These are phyloP conservation scores for Mycogone perniciosa DNA, from an alignment of 2,329 filamentous ascomycete genomes.

Conservation along the genomic window DNA sequence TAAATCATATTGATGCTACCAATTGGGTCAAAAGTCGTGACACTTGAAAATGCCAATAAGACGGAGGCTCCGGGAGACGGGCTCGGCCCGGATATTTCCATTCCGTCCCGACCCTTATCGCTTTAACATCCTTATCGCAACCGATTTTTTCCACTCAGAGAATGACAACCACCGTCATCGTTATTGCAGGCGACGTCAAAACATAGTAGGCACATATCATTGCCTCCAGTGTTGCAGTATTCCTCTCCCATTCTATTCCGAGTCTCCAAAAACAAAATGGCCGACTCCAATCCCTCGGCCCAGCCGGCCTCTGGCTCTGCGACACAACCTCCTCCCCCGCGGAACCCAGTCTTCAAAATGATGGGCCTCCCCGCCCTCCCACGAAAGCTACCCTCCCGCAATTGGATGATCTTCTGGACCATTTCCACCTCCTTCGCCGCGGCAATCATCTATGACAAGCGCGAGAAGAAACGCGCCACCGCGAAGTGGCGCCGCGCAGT, in stretches of 20 bases:
- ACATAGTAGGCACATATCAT: neutral
- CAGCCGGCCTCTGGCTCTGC: constrained; percentile 4
- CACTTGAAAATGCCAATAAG: no score
- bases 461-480: constrained; percentile 78
- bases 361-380: constrained; percentile 81
- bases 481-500: constrained; percentile 83
- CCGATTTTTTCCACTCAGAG: constrained; percentile 16
- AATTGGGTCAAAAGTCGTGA: no score
- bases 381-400: constrained; percentile 81
- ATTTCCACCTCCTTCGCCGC: constrained; percentile 71
- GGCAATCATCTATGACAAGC: constrained; percentile 84
- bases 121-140: constrained; percentile 19
- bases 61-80: neutral
- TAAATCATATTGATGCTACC: no score
- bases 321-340: constrained; percentile 18
- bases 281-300: constrained; percentile 11
- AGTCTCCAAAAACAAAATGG: constrained; percentile 8
- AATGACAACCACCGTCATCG: neutral
- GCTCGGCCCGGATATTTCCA: constrained; percentile 6
- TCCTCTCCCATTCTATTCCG: neutral
- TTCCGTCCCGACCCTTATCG: constrained; percentile 15
- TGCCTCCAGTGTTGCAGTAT: neutral
- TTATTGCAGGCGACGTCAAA: neutral
- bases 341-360: constrained; percentile 70
- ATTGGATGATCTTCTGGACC: constrained; percentile 94